Evolutionary conservation across 2,329 filamentous ascomycete species (phyloP).

Genomic region (Falciphora oryzae): DNA sequence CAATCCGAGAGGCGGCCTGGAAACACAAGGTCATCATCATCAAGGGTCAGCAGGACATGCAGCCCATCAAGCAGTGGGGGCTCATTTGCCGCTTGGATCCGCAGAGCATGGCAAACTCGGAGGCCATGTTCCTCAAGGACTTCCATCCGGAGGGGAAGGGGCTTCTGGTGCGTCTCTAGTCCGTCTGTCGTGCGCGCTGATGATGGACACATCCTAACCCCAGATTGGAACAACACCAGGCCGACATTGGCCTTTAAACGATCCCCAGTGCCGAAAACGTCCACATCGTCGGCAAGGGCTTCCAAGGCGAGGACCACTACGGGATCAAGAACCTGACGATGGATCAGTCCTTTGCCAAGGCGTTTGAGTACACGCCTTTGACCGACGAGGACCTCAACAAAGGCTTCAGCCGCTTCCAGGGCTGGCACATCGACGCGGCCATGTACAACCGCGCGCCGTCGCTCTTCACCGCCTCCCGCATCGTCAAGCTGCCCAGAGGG

Average conservation of each 20-base stretch:
- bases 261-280: slow-evolving; percentile 74
- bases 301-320: slow-evolving; percentile 58
- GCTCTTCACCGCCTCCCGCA: slow-evolving; percentile 29
- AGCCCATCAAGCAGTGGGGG: no score
- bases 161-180: no score
- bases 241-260: slow-evolving; percentile 53
- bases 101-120: no score
- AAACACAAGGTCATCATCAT: no score
- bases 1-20: no score
- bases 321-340: slow-evolving; percentile 63
- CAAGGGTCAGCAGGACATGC: no score
- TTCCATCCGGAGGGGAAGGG: no score
- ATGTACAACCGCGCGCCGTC: slow-evolving; percentile 30
- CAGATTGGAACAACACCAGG: no score
- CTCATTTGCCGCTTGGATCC: no score
- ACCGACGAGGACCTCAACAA: slow-evolving; percentile 42
- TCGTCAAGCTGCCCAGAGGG: slow-evolving; percentile 28
- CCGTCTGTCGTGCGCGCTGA: no score
- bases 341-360: slow-evolving; percentile 70
- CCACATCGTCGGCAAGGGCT: slow-evolving; percentile 74
- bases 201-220: no score
- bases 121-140: no score
- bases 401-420: slow-evolving; percentile 28
- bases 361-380: slow-evolving; percentile 64
- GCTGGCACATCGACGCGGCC: slow-evolving; percentile 31